These are phyloP conservation scores for Candida sphagnicola DNA, from an alignment of 805 yeast species.

Conservation along the genomic window DNA sequence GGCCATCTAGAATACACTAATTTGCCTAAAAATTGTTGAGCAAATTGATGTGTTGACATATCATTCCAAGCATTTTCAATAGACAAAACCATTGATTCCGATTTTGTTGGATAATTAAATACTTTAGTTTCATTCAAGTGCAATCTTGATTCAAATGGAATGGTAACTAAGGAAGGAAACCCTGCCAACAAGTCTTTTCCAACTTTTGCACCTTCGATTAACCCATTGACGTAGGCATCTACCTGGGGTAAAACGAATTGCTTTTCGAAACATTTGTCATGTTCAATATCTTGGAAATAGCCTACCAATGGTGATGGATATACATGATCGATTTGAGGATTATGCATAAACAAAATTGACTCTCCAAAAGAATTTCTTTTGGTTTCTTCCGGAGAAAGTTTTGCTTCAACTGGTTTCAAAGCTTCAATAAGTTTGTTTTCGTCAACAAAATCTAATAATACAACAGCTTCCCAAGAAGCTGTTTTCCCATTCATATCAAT, in stretches of 20 bases:
- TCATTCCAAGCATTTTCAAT: constrained; percentile 55
- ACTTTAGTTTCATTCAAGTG: constrained; percentile 63
- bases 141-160: constrained; percentile 57
- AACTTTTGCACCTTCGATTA: constrained; percentile 59
- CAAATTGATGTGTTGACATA: constrained; percentile 57
- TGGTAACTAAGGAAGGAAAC: constrained; percentile 76
- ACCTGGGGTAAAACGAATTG: constrained; percentile 50
- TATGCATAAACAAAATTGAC: constrained; percentile 64
- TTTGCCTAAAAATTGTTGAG: constrained; percentile 56
- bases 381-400: constrained; percentile 66
- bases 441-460: constrained; percentile 87
- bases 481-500: constrained; percentile 92
- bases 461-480: constrained; percentile 98
- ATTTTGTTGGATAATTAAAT: constrained; percentile 80
- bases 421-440: constrained; percentile 69
- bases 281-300: constrained; percentile 71
- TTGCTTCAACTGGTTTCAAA: constrained; percentile 60
- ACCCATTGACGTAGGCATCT: constrained; percentile 47
- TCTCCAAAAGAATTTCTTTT: constrained; percentile 71
- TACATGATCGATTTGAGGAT: constrained; percentile 66
- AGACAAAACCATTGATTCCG: constrained; percentile 72
- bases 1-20: constrained; percentile 86
- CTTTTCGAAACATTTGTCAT: constrained; percentile 71
- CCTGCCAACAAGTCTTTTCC: constrained; percentile 82
- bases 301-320: constrained; percentile 77